Evolutionary conservation across 2,329 filamentous ascomycete genomes (phyloP), one percentile per base, ranked within the genome.

Genomic region (Ophiostoma ips): DNA sequence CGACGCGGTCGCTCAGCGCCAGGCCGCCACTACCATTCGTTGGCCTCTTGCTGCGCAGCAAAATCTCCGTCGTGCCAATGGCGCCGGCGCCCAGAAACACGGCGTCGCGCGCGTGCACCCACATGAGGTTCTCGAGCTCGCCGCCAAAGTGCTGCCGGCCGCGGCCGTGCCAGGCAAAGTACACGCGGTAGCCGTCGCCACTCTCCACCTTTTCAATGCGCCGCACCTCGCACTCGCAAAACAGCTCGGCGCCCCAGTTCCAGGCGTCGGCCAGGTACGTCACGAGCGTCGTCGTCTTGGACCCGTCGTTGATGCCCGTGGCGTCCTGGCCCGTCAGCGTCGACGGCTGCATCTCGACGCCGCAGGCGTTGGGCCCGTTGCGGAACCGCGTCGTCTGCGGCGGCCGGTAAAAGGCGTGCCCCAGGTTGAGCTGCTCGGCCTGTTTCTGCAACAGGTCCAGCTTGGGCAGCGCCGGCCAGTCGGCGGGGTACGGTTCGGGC

Each of bases 161-260:
- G 36, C 71, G 67, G 4, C 76, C 76, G 58, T 81, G 76, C 77
- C 77, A 82, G 12, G 77, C 72, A 59, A 79, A 83, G 62, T 74
- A 81, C 28, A 84, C 65, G 18, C 80, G 66, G 59, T 82, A 84
- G 1, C 81, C 79, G 24, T 28, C 24, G 13, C 71, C 70, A 1
- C 66, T 66, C 16, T 57, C 54, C 38, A 71, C 69, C 59, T 77
- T 73, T 50, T 75, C 71, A 47, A 84, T 67, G 57, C 82, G 75
- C 41, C 76, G 69, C 2, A 83, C 81, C 60, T 84, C 79, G 53
- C 78, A 79, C 56, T 79, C 73, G 61, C 81, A 84, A 55, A 84
- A 84, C 62, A 84, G 76, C 58, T 84, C 79, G 12, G 81, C 77
- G 9, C 80, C 81, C 77, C 79, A 81, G 57, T 83, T 81, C 80